Conservation (phyloP, 140 eudicot species). For the Bidens hawaiensis region DNA sequence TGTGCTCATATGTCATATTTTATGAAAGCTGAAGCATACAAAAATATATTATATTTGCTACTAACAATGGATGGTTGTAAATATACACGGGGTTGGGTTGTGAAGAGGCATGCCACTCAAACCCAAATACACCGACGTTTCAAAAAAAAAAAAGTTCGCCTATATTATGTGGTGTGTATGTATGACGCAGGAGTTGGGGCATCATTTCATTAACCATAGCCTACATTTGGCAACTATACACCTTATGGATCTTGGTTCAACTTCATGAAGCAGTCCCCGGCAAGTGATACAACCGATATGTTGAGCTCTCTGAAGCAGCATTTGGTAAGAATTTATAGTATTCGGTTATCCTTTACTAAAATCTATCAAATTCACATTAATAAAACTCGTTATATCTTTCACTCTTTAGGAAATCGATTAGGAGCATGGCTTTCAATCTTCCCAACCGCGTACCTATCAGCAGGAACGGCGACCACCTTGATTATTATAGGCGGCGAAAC, state of each 20-base stretch:
- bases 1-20: too few relatives aligned
- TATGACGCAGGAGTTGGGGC: constrained; percentile 84
- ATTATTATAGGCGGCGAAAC: constrained; percentile 90
- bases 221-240: constrained; percentile 88
- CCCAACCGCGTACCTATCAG: constrained; percentile 87
- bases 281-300: constrained; percentile 81
- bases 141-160: not conserved
- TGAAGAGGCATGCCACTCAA: too few relatives aligned
- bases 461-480: constrained; percentile 90
- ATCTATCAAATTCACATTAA: not conserved
- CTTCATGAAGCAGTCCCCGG: constrained; percentile 98
- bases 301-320: constrained; percentile 92
- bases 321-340: constrained; percentile 50
- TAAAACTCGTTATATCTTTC: not conserved
- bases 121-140: not conserved
- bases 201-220: constrained; percentile 80
- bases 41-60: too few relatives aligned
- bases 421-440: constrained; percentile 97
- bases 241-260: constrained; percentile 94
- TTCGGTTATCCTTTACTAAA: not conserved
- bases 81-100: too few relatives aligned
- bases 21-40: too few relatives aligned
- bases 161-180: not conserved
- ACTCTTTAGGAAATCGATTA: constrained; percentile 61
- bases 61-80: too few relatives aligned